Conservation (phyloP, 768 basidiomycete genomes). For the Suillus bovinus region DNA sequence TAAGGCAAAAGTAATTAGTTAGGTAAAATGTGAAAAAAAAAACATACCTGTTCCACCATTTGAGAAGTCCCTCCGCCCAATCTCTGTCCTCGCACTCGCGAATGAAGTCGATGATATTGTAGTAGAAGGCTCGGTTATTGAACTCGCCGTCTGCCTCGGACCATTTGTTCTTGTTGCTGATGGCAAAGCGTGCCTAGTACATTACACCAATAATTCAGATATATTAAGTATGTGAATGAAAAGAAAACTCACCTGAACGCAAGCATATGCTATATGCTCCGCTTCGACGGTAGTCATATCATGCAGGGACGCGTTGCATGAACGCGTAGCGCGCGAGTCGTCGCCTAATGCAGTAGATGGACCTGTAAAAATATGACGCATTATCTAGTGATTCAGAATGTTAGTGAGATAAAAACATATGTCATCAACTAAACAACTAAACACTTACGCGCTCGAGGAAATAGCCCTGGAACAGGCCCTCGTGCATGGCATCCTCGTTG, state of each 20-base stretch:
- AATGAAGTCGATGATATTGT: no score
- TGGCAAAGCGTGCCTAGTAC: no score
- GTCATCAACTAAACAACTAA: no score
- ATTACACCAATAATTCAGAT: no score
- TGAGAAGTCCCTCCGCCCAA: no score
- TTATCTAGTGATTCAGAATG: not conserved
- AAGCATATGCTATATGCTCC: constrained; percentile 11
- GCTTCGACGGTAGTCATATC: constrained; percentile 3
- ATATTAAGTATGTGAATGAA: no score
- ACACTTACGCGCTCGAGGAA: constrained; percentile 5
- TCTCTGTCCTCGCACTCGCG: no score
- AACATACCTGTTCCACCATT: no score
- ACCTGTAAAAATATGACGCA: constrained; percentile 7
- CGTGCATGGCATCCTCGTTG: not conserved
- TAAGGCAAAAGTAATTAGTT: not conserved
- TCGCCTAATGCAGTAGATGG: constrained; percentile 5
- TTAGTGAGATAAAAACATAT: not conserved
- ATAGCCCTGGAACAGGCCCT: constrained; percentile 9
- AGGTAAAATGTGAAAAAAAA: no score
- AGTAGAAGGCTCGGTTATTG: constrained; percentile 10
- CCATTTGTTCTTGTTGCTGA: no score
- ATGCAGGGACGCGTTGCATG: constrained; percentile 1
- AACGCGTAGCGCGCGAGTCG: not conserved
- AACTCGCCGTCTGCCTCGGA: constrained; percentile 6
- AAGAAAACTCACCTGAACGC: constrained; percentile 7